These are phyloP conservation scores for Eremomyces bilateralis DNA, from an alignment of 495 filamentous ascomycete genomes.

Conservation along the genomic window DNA sequence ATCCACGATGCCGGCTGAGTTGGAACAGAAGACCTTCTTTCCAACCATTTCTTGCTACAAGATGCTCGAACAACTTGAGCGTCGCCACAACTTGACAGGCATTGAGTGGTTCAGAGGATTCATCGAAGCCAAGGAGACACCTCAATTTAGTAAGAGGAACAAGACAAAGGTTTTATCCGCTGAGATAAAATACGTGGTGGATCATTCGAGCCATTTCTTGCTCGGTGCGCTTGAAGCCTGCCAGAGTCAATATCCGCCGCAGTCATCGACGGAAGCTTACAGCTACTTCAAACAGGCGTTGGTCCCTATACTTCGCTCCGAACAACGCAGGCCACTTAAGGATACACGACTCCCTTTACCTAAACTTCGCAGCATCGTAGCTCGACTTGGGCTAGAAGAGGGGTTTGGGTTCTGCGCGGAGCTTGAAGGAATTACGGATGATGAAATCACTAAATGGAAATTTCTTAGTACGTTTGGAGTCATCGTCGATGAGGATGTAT, in stretches of 20 bases:
- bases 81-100: neutral
- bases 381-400: constrained; percentile 1
- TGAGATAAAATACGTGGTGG: neutral
- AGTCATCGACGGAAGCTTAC: neutral
- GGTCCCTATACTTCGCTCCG: constrained; percentile 2
- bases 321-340: neutral
- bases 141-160: constrained; percentile 1
- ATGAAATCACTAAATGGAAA: constrained; percentile 1
- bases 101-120: neutral
- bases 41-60: neutral
- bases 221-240: constrained; percentile 1
- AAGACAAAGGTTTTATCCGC: neutral
- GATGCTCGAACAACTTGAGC: neutral
- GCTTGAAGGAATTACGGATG: constrained; percentile 1
- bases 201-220: neutral
- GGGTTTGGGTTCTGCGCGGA: constrained; percentile 2
- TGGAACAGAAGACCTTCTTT: neutral
- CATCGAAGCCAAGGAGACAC: neutral
- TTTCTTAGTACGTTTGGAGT: constrained; percentile 1
- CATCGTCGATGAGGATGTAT: neutral
- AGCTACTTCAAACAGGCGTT: neutral
- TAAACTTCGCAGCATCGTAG: neutral
- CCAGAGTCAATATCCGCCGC: constrained; percentile 1
- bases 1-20: neutral
- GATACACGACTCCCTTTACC: constrained; percentile 2